These are phyloP conservation scores for Spergularia azorica DNA, from an alignment of 179 eudicot genomes.

Conservation along the genomic window DNA sequence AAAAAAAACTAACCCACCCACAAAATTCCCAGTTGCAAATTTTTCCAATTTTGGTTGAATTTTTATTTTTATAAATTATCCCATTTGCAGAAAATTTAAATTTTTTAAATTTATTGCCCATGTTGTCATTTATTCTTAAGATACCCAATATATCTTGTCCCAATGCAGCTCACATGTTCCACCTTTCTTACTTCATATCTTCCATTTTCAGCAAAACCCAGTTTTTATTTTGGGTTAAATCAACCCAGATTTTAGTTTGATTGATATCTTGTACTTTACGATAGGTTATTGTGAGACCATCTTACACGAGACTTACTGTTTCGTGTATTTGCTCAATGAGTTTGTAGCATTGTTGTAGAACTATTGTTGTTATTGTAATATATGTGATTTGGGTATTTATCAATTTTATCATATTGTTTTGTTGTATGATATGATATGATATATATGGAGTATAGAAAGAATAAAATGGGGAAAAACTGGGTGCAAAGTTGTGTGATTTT, in stretches of 20 bases:
- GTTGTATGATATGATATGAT: no score
- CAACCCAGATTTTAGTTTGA: slow-evolving; percentile 2
- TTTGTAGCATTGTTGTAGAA: not conserved
- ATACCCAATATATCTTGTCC: not conserved
- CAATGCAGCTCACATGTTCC: slow-evolving; percentile 22
- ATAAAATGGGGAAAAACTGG: slow-evolving; percentile 42
- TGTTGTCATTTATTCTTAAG: slow-evolving; percentile 6
- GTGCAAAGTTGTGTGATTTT: slow-evolving; percentile 33
- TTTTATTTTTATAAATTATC: not conserved
- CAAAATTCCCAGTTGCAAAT: not conserved
- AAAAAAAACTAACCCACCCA: no score
- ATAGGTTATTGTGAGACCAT: no score
- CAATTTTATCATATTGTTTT: slow-evolving; percentile 6
- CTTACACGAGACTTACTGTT: no score
- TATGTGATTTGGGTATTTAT: slow-evolving; percentile 8
- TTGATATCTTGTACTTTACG: no score
- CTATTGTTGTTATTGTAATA: not conserved
- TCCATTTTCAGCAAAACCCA: not conserved
- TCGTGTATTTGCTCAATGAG: not conserved
- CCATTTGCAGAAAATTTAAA: no score
- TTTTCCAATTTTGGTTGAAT: no score
- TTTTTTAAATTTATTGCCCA: slow-evolving; percentile 8
- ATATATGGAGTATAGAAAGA: not conserved
- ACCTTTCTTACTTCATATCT: not conserved
- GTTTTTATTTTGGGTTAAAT: slow-evolving; percentile 4